Base-by-base conservation (phyloP, 192 early-diverging fungal genomes). In the Mortierella claussenii region DNA sequence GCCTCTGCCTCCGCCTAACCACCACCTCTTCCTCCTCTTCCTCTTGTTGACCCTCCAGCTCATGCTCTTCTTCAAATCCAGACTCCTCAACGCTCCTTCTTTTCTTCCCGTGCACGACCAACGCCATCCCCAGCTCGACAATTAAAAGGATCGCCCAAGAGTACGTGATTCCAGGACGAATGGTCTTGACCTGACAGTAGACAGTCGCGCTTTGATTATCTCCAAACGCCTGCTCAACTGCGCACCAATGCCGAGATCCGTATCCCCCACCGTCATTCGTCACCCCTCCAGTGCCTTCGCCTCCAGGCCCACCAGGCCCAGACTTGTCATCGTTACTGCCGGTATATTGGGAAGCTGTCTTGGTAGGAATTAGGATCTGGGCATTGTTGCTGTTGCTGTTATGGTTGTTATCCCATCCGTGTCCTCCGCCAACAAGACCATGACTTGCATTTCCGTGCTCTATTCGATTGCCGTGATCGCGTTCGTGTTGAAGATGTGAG, bases 201-300 rank as follows among this genome's bases (percentile, higher is more conserved):
- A 76, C 73, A 0, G 28, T 43, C 3, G 73, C 73, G 30, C 64
- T 67, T 30, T 76, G 53, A 23, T 61, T 44, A 23, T 76, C 73
- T 8, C 73, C 73, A 53, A 51, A 76, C 32, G 73, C 50, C n/a
- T 76, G 52, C 13, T 76, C 73, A 0, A 57, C 11, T 18, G 57
- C 30, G 31, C 73, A 76, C 55, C 62, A 61, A 20, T 36, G 58
- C 10, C 21, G 20, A 0, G 4, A 57, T 27, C 0, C 40, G 15
- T 21, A 32, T 12, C 13, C 32, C 10, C 40, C 30, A 2, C 65
- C 37, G 40, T 49, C 20, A 32, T 58, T 45, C n/a, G n/a, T n/a
- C n/a, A n/a, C n/a, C 30, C 45, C 42, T 32, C 45, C 45, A 20
- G 17, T n/a, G 27, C 26, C 43, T 3, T 11, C 23, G 5, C 24